Evolutionary conservation across 179 eudicot species (phyloP).

Genomic region (Sideroxylon spinosum): DNA sequence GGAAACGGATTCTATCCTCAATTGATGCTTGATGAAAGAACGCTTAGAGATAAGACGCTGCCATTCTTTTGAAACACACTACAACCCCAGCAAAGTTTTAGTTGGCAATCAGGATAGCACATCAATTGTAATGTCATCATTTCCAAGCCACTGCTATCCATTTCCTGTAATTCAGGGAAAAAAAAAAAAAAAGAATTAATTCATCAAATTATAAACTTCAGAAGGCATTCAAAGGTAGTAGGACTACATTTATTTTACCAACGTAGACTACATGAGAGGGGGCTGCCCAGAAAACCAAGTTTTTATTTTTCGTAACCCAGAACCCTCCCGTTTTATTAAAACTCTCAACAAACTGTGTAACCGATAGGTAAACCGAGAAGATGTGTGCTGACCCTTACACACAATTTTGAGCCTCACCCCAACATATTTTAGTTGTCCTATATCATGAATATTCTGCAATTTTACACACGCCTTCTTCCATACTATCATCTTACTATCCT

Average conservation of each 20-base stretch:
- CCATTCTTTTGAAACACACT: constrained; percentile 52
- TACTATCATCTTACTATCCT: background rate
- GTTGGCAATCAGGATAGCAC: constrained; percentile 45
- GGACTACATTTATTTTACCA: background rate
- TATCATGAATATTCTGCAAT: background rate
- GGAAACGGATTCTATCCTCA: constrained; percentile 28
- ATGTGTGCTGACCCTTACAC: too few relatives aligned
- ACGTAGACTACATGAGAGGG: constrained; percentile 1
- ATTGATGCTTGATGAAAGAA: constrained; percentile 28
- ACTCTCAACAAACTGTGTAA: too few relatives aligned
- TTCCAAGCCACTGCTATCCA: constrained; percentile 28
- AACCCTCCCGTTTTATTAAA: too few relatives aligned
- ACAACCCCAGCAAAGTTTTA: constrained; percentile 31
- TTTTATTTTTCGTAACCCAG: background rate
- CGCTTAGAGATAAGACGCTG: constrained; percentile 36
- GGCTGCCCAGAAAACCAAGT: background rate
- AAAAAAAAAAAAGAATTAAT: background rate
- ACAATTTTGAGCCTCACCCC: too few relatives aligned
- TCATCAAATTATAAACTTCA: background rate
- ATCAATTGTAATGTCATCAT: constrained; percentile 32
- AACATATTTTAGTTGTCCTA: background rate
- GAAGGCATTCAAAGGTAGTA: background rate
- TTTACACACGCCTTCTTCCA: background rate
- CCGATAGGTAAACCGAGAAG: too few relatives aligned
- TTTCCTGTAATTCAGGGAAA: constrained; percentile 12